Conservation (phyloP, 2,329 filamentous ascomycete species). For the Colletotrichum abscissum region DNA sequence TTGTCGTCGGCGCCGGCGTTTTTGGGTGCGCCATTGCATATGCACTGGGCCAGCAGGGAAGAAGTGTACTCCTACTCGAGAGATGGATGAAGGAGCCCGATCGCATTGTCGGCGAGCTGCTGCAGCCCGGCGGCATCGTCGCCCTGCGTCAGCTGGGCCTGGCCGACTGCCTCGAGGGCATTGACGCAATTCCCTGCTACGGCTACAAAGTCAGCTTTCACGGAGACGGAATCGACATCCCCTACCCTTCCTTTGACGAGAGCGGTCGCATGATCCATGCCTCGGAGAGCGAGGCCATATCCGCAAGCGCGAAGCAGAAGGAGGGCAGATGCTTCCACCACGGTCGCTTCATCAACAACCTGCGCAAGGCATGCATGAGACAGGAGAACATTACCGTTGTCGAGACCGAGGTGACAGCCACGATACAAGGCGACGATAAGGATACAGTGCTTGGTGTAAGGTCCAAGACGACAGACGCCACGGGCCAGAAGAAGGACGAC, state of each 20-base stretch:
- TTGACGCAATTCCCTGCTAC: slow-evolving; percentile 84
- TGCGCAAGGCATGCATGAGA: slow-evolving; percentile 78
- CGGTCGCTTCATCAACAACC: slow-evolving; percentile 87
- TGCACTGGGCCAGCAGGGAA: slow-evolving; percentile 86
- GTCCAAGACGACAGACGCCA: slow-evolving; percentile 72
- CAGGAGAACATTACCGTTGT: slow-evolving; percentile 90
- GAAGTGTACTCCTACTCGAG: slow-evolving; percentile 91
- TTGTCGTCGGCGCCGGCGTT: slow-evolving; percentile 92
- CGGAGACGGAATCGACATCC: slow-evolving; percentile 77
- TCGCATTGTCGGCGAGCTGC: slow-evolving; percentile 93
- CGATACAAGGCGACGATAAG: slow-evolving; percentile 76
- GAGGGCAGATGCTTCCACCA: slow-evolving; percentile 92
- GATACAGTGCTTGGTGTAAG: slow-evolving; percentile 86
- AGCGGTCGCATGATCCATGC: slow-evolving; percentile 44
- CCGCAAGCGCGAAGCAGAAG: slow-evolving; percentile 46
- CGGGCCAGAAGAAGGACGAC: slow-evolving; percentile 69
- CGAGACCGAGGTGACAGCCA: slow-evolving; percentile 85
- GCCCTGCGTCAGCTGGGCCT: slow-evolving; percentile 86
- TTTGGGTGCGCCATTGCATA: slow-evolving; percentile 89
- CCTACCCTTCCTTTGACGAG: slow-evolving; percentile 77
- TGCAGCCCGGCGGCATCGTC: slow-evolving; percentile 90
- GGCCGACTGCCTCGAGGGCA: slow-evolving; percentile 83
- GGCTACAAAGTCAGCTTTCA: slow-evolving; percentile 93
- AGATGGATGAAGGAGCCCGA: slow-evolving; percentile 91
- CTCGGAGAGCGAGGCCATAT: slow-evolving; percentile 23